Evolutionary conservation across 495 filamentous ascomycete species (phyloP), one percentile per base, ranked within the genome.

Genomic region (Immersiella caudata): DNA sequence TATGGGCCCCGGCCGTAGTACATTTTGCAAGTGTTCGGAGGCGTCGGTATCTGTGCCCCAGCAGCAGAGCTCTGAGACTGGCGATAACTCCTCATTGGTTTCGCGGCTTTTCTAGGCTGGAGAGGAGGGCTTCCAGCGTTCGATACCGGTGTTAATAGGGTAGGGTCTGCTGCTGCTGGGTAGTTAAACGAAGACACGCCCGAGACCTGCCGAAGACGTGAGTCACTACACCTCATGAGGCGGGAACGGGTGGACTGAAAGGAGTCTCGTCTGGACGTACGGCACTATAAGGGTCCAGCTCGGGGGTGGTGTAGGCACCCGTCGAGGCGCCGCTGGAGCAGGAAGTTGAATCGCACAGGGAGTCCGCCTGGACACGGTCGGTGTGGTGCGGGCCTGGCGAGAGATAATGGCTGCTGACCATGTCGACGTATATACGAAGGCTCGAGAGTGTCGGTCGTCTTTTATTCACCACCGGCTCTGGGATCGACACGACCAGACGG

Each of bases 81-180:
- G 40, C 71, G 71, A 65, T 80, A 81, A 6, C 71, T 51, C 35
- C 75, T 71, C 69, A 74, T 67, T 8, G 75, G 68, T 67, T 82
- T 83, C 18, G 73, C 33, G 21, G 75, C 65, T 22, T 68, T 65
- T 65, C 77, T 78, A 61, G 81, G 79, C 62, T 74, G 74, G 61
- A 81, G 67, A 56, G 78, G 78, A 36, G 82, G 82, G 35, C 80
- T 83, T 46, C 75, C 79, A 59, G 79, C 70, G 61, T 75, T 72
- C 57, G 82, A 84, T 0, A 80, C 77, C 5, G 82, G 82, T 6
- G 82, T 84, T 21, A 82, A 73, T 54, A 84, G 76, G n/a, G 76
- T 76, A 40, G 77, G 69, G 64, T 84, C 82, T 67, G 77, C 76
- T 36, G 76, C 65, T 2, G 76, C 78, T 21, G 82, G 75, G 40